A percentile compares a stretch with the other conserved stretches of the same genome.
Conservation (phyloP, 371 early-diverging fungal species). For the Mortierella sp. region DNA sequence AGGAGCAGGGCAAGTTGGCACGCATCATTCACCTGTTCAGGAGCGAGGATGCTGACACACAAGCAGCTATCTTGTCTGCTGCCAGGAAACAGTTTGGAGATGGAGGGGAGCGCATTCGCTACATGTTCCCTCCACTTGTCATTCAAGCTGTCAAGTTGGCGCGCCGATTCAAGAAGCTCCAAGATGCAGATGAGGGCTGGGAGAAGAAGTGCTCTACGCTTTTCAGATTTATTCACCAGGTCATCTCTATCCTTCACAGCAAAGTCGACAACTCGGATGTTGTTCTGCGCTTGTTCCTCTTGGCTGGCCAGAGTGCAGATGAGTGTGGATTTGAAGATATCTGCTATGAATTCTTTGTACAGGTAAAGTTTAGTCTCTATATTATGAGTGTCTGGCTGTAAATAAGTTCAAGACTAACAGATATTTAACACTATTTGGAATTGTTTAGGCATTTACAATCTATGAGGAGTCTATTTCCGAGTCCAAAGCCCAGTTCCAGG, state of each 20-base stretch:
- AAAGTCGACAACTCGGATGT: conserved; percentile 79
- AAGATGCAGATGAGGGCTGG: conserved; percentile 72
- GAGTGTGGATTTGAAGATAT: conserved; percentile 87
- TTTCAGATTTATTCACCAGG: conserved; percentile 83
- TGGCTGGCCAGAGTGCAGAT: conserved; percentile 87
- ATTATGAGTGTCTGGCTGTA: background rate
- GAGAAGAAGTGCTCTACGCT: conserved; percentile 73
- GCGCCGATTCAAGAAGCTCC: conserved; percentile 62
- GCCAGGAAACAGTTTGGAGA: conserved; percentile 85
- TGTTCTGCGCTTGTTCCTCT: conserved; percentile 81
- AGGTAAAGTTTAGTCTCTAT: conserved; percentile 55
- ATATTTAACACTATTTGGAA: conserved; percentile 4
- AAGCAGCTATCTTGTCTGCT: conserved; percentile 82
- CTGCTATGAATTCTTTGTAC: conserved; percentile 92
- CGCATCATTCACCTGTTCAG: conserved; percentile 86
- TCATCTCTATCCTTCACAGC: conserved; percentile 75
- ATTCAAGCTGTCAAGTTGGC: conserved; percentile 81
- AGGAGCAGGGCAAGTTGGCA: conserved; percentile 88
- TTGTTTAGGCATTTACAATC: conserved; percentile 86
- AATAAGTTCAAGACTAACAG: background rate
- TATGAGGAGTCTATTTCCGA: conserved; percentile 94
- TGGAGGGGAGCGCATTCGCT: conserved; percentile 87
- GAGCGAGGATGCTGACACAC: conserved; percentile 76
- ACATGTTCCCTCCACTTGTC: conserved; percentile 89
- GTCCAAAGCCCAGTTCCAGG: conserved; percentile 86